phyloP scores from a whole-genome alignment of 75 land plant genomes.

The Selaginella moellendorffii region DNA sequence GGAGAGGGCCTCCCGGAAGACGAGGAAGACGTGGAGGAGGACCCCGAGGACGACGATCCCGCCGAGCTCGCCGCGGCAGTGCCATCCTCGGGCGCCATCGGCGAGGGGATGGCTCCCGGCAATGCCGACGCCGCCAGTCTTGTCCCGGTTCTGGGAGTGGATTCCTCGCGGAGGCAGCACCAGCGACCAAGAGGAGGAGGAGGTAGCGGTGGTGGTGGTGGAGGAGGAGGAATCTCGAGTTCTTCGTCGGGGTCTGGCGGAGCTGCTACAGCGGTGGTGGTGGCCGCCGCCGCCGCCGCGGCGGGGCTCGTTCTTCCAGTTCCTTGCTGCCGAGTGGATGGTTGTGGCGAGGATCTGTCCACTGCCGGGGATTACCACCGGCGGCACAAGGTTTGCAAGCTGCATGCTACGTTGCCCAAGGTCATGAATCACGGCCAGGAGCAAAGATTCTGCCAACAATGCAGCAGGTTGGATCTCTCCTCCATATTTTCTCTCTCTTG shows the following conservation, averaged over 20 bases:
- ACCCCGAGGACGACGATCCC: not conserved
- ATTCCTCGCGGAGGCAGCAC: not conserved
- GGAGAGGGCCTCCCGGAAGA: no score
- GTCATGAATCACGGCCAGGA: slow-evolving; percentile 9
- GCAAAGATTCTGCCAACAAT: slow-evolving; percentile 9
- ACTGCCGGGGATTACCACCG: slow-evolving; percentile 7
- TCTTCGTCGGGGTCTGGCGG: no score
- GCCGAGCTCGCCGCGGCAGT: not conserved
- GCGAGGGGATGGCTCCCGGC: not conserved
- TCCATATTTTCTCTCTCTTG: no score
- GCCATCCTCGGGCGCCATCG: not conserved
- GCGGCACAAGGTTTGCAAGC: slow-evolving; percentile 9
- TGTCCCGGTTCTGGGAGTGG: not conserved
- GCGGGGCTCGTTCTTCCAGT: not conserved
- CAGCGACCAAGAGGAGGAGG: not conserved
- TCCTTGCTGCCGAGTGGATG: slow-evolving; percentile 5
- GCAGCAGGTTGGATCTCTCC: slow-evolving; percentile 11
- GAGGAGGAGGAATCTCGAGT: no score
- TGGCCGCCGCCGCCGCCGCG: not conserved
- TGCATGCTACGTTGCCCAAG: slow-evolving; percentile 2
- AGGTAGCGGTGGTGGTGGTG: no score
- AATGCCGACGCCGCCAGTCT: not conserved
- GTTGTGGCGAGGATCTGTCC: slow-evolving; percentile 11
- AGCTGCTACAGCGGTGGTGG: no score
- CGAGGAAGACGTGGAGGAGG: not conserved